A percentile compares a stretch with the other conserved stretches of the same genome.
Conservation (phyloP, 768 basidiomycete species). For the Tricholoma saponaceum region DNA sequence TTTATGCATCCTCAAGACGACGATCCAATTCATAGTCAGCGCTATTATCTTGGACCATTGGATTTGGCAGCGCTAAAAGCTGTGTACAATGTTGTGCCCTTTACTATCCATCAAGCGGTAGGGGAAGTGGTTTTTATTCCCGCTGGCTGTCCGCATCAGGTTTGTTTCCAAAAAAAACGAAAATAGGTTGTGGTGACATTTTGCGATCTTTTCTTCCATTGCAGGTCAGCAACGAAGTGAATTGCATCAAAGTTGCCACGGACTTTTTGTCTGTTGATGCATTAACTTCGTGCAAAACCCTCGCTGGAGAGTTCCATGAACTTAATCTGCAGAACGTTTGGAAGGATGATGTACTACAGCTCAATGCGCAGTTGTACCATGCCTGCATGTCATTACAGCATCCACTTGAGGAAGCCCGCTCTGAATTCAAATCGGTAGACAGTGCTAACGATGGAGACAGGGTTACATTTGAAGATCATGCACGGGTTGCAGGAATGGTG, state of each 20-base stretch:
- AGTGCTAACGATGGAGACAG: too few relatives aligned
- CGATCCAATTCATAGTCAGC: too few relatives aligned
- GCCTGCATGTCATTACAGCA: not conserved
- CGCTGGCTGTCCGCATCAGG: conserved; percentile 64
- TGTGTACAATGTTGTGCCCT: too few relatives aligned
- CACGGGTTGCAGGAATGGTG: not conserved
- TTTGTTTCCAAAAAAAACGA: not conserved
- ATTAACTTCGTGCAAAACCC: conserved; percentile 72
- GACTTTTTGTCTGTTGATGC: conserved; percentile 94
- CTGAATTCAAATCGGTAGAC: not conserved
- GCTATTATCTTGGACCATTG: too few relatives aligned
- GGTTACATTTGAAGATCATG: not conserved
- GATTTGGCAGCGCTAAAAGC: too few relatives aligned
- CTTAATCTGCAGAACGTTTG: conserved; percentile 86
- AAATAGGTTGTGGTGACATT: not conserved
- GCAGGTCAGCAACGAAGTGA: too few relatives aligned
- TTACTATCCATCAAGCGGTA: too few relatives aligned
- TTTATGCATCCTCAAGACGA: too few relatives aligned
- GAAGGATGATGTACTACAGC: too few relatives aligned
- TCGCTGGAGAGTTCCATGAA: conserved; percentile 83
- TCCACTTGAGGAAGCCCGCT: not conserved
- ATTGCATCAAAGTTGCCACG: conserved; percentile 94
- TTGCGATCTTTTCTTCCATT: not conserved
- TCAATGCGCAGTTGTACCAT: too few relatives aligned
- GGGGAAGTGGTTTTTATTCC: conserved; percentile 95